Percentiles rank a stretch among this genome's conserved stretches.
phyloP scores from a whole-genome alignment of 768 basidiomycete species.

The Suillus fuscotomentosus region DNA sequence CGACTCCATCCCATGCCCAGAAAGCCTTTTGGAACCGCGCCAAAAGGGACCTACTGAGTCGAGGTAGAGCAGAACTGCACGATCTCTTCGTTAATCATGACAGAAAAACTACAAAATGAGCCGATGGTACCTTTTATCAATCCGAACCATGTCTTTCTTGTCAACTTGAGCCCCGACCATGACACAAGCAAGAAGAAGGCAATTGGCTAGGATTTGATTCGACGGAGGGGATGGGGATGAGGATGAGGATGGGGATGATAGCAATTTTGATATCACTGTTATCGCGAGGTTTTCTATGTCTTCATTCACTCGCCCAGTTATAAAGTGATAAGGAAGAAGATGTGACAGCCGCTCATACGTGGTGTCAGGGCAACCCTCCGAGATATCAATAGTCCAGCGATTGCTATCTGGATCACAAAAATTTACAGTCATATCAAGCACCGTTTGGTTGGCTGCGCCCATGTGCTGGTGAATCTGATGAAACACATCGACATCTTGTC shows the following conservation, averaged over 20 bases:
- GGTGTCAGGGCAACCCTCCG: background rate
- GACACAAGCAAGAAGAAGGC: background rate
- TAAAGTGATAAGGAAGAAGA: background rate
- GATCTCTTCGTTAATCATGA: too few relatives aligned
- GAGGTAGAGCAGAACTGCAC: too few relatives aligned
- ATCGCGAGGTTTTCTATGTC: background rate
- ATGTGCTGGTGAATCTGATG: fast-evolving
- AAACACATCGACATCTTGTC: background rate
- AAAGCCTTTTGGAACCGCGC: too few relatives aligned
- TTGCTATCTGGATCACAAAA: background rate
- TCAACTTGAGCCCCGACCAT: background rate
- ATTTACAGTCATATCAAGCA: background rate
- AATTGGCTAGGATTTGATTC: background rate
- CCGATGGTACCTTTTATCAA: too few relatives aligned
- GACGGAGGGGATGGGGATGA: background rate
- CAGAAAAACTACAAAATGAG: too few relatives aligned
- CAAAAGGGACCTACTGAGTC: too few relatives aligned
- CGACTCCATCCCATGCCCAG: too few relatives aligned
- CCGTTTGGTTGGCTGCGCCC: background rate
- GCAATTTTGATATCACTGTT: background rate
- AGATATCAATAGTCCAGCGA: fast-evolving
- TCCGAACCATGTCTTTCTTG: background rate
- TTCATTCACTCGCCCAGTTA: background rate
- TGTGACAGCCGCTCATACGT: background rate
- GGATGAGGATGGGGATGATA: background rate